Evolutionary conservation across 805 yeast species (phyloP).

Genomic region (Naumovozyma castellii): DNA sequence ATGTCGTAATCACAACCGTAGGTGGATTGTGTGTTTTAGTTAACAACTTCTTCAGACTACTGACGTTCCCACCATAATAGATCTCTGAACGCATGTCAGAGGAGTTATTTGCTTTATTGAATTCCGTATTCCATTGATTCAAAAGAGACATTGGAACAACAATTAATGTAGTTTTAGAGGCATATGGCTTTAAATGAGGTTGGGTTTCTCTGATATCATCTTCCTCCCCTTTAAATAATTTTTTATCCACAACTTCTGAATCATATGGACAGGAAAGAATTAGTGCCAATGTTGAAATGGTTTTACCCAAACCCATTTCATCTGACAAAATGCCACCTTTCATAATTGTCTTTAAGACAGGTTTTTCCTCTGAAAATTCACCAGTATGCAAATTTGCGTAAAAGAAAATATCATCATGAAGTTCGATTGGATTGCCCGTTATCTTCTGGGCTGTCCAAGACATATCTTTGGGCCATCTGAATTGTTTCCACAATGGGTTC

Average conservation of each 20-base stretch:
- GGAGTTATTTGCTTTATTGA: slow-evolving; percentile 45
- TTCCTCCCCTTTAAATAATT: slow-evolving; percentile 5
- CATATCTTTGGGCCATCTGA: slow-evolving; percentile 57
- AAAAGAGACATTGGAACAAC: slow-evolving; percentile 85
- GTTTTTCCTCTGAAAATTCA: slow-evolving; percentile 59
- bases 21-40: slow-evolving; percentile 44
- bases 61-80: slow-evolving; percentile 65
- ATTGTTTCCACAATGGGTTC: slow-evolving; percentile 82
- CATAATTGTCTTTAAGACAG: slow-evolving; percentile 49
- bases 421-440: slow-evolving; percentile 1
- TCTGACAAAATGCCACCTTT: slow-evolving; percentile 89
- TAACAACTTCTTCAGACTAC: slow-evolving; percentile 40
- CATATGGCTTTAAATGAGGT: slow-evolving; percentile 36
- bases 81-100: slow-evolving; percentile 41
- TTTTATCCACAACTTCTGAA: slow-evolving; percentile 10
- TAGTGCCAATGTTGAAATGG: slow-evolving; percentile 72
- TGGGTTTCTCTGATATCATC: slow-evolving; percentile 1
- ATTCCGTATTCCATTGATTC: slow-evolving; percentile 88
- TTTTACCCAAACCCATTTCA: slow-evolving; percentile 95
- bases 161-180: slow-evolving; percentile 62
- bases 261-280: slow-evolving; percentile 59
- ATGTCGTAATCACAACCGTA: slow-evolving; percentile 68
- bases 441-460: slow-evolving; percentile 30
- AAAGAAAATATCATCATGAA: slow-evolving; percentile 32
- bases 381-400: slow-evolving; percentile 77